A percentile compares a stretch with the other conserved stretches of the same genome.
These are phyloP conservation scores for Plectranthus barbatus DNA, from an alignment of 257 asterid genomes.

Conservation along the genomic window DNA sequence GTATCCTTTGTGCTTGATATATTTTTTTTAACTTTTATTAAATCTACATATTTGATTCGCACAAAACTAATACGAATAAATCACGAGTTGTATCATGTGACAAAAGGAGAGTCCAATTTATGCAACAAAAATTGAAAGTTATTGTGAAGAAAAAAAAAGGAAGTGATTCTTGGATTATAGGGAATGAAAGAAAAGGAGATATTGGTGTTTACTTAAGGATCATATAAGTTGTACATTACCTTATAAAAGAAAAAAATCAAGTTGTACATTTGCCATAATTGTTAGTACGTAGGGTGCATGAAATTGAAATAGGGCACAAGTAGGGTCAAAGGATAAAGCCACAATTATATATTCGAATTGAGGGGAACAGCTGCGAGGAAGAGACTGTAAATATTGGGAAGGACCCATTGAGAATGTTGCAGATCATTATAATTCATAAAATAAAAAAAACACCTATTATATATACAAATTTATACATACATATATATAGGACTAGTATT, in stretches of 20 bases:
- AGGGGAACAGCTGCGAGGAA: constrained; percentile 70
- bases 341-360: constrained; percentile 8
- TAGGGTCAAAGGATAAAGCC: constrained; percentile 52
- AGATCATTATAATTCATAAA: background rate
- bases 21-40: no score
- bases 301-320: constrained; percentile 20
- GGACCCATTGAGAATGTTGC: constrained; percentile 55
- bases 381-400: constrained; percentile 46
- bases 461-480: no score
- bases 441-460: no score
- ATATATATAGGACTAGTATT: no score
- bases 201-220: constrained; percentile 11
- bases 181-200: constrained; percentile 41
- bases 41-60: no score
- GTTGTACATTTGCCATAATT: constrained; percentile 15
- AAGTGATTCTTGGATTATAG: constrained; percentile 30
- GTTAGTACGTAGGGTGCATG: constrained; percentile 24
- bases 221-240: background rate
- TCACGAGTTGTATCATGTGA: no score
- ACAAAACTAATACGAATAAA: no score
- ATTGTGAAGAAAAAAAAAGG: background rate
- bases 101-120: no score
- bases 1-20: no score
- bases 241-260: background rate
- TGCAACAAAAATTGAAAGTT: no score